These are phyloP conservation scores for Aspergillus homomorphus DNA, from an alignment of 495 filamentous ascomycete genomes.

Conservation along the genomic window DNA sequence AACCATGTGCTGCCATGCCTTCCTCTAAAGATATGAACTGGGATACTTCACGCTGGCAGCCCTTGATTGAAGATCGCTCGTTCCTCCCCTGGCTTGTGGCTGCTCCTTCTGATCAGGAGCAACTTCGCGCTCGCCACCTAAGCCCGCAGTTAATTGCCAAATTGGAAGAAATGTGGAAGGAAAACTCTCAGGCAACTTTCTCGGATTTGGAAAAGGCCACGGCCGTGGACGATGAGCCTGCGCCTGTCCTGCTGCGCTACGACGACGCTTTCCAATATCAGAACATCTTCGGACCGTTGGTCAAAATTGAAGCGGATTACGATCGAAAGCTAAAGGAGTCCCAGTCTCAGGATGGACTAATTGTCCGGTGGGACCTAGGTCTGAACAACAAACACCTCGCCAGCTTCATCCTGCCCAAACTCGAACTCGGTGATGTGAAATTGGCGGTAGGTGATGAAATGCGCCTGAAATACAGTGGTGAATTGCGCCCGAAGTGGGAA, in stretches of 20 bases:
- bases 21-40: conserved; percentile 99
- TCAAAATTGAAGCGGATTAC: conserved; percentile 99
- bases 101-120: conserved; percentile 87
- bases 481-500: conserved; percentile 92
- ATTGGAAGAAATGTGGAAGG: conserved; percentile 98
- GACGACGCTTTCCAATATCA: conserved; percentile 99
- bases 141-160: conserved; percentile 95
- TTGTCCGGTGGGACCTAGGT: conserved; percentile 94
- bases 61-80: conserved; percentile 92
- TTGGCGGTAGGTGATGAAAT: conserved; percentile 98
- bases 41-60: conserved; percentile 98
- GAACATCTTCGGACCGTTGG: conserved; percentile 95
- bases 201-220: conserved; percentile 91
- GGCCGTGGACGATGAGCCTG: conserved; percentile 91
- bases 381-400: conserved; percentile 97
- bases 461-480: conserved; percentile 93
- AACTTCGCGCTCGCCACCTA: conserved; percentile 89
- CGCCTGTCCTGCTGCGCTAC: conserved; percentile 88
- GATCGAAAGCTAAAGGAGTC: conserved; percentile 98
- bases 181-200: conserved; percentile 84
- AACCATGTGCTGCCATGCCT: conserved; percentile 89
- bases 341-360: conserved; percentile 89
- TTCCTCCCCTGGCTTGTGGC: conserved; percentile 94
- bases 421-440: conserved; percentile 97
- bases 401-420: conserved; percentile 93